Evolutionary conservation across 495 filamentous ascomycete species (phyloP), one percentile per base, ranked within the genome.

Genomic region (Podospora australis): DNA sequence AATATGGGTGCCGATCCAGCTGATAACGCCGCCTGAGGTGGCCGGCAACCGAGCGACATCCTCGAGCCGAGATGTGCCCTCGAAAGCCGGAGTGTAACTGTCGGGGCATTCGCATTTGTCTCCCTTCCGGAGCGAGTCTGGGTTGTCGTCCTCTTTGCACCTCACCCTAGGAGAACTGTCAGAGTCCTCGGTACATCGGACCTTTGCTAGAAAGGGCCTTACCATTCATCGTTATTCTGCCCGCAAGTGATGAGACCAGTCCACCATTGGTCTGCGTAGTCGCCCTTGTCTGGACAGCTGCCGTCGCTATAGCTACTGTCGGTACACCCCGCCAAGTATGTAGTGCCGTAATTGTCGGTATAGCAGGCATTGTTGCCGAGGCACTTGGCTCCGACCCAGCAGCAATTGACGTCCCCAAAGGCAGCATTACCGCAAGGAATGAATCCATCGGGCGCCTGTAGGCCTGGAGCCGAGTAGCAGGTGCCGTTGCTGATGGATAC

Each of bases 361-460:
- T 45, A 69, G 46, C 59, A 67, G 4, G 55, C 61, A 10, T 53
- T 58, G 39, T 48, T 16, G 5, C 50, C 59, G 9, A 66, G 47
- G 44, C 64, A 71, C 10, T 47, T 50, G 26, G 69, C 65, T 10
- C 63, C 65, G 19, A 53, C 55, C 6, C 56, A 61, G 35, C 70
- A 70, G 47, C 71, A 70, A n/a, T 53, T 55, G 6, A 56, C 42
- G 11, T 50, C 22, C 1, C 69, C 69, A 21, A 50, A 19, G 3
- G 47, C 67, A 17, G 30, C 55, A 34, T 71, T 70, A 11, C 69
- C 69, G 32, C 66, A 70, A 30, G 67, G 63, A 4, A 70, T 60
- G 34, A 63, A 70, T 1, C 39, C 29, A 0, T 42, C 6, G 2
- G 46, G 32, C 1, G 52, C 10, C 14, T 38, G 4, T 6, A 39